Evolutionary conservation across 352 stramenopile species (phyloP).

Genomic region (Phytophthora macrochlamydospora): DNA sequence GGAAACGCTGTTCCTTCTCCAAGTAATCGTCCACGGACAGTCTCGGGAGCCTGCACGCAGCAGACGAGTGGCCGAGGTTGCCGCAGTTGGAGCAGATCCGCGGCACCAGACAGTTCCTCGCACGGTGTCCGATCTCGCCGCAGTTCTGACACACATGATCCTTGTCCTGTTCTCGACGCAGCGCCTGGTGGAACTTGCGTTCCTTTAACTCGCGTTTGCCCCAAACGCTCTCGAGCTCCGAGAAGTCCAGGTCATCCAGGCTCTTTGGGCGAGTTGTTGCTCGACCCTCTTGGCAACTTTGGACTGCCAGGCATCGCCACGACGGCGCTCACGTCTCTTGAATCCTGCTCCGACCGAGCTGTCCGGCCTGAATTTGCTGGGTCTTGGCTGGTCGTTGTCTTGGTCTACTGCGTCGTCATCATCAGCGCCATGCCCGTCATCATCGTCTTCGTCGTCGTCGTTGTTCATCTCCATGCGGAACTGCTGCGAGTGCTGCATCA

Average conservation of each 20-base stretch:
- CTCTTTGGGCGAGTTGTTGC: slow-evolving; percentile 23
- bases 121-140: slow-evolving; percentile 70
- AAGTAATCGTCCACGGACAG: slow-evolving; percentile 43
- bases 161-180: slow-evolving; percentile 59
- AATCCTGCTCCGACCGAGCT: slow-evolving; percentile 13
- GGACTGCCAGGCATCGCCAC: slow-evolving; percentile 10
- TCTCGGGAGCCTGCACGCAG: slow-evolving; percentile 50
- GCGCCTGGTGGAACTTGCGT: slow-evolving; percentile 68
- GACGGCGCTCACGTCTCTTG: slow-evolving; percentile 18
- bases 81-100: slow-evolving; percentile 83
- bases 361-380: slow-evolving; percentile 8
- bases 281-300: slow-evolving; percentile 11
- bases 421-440: slow-evolving; percentile 19
- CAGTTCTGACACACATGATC: slow-evolving; percentile 80
- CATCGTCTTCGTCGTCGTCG: slow-evolving; percentile 16
- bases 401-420: slow-evolving; percentile 21
- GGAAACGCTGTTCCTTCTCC: slow-evolving; percentile 16
- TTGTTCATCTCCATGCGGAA: slow-evolving; percentile 50
- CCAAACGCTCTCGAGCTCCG: slow-evolving; percentile 65
- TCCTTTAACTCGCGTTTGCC: slow-evolving; percentile 38
- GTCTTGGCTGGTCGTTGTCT: slow-evolving; percentile 13
- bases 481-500: slow-evolving; percentile 70
- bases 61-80: slow-evolving; percentile 59
- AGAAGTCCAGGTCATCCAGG: slow-evolving; percentile 68
- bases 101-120: slow-evolving; percentile 73